A percentile compares a stretch with the other conserved stretches of the same genome.
phyloP scores from a whole-genome alignment of 495 filamentous ascomycete genomes.

The Penicillium fimorum region DNA sequence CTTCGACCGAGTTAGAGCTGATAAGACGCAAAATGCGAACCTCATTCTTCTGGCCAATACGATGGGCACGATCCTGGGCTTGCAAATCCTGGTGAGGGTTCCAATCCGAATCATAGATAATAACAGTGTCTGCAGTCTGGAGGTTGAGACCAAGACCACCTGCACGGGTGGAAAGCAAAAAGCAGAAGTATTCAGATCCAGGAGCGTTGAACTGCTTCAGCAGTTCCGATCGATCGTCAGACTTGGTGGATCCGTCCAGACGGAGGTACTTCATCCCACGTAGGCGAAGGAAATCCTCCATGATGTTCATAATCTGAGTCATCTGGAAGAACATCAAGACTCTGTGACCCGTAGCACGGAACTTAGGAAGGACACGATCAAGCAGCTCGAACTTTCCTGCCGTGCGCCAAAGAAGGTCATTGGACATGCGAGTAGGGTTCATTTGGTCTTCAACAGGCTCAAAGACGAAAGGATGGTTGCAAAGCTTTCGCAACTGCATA shows the following conservation, averaged over 20 bases:
- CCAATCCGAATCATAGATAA: slow-evolving; percentile 99
- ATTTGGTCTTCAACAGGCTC: slow-evolving; percentile 97
- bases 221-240: slow-evolving; percentile 92
- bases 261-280: slow-evolving; percentile 81
- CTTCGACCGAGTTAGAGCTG: slow-evolving; percentile 94
- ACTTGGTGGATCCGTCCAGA: slow-evolving; percentile 93
- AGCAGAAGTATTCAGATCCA: slow-evolving; percentile 91
- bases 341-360: slow-evolving; percentile 81
- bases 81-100: slow-evolving; percentile 99
- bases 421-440: slow-evolving; percentile 82
- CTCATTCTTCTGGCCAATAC: slow-evolving; percentile 99
- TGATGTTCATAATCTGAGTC: slow-evolving; percentile 99
- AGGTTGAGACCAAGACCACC: slow-evolving; percentile 96
- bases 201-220: slow-evolving; percentile 86
- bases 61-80: slow-evolving; percentile 98
- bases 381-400: slow-evolving; percentile 96
- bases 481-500: slow-evolving; percentile 98
- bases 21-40: slow-evolving; percentile 94
- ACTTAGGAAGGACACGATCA: slow-evolving; percentile 90
- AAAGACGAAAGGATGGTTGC: slow-evolving; percentile 98
- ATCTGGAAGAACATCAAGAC: slow-evolving; percentile 99
- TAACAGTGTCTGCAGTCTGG: slow-evolving; percentile 97
- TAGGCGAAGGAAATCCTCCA: slow-evolving; percentile 95
- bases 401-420: slow-evolving; percentile 93
- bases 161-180: slow-evolving; percentile 96